phyloP scores from a whole-genome alignment of 805 yeast species.

The Starmerella scarabaei region DNA sequence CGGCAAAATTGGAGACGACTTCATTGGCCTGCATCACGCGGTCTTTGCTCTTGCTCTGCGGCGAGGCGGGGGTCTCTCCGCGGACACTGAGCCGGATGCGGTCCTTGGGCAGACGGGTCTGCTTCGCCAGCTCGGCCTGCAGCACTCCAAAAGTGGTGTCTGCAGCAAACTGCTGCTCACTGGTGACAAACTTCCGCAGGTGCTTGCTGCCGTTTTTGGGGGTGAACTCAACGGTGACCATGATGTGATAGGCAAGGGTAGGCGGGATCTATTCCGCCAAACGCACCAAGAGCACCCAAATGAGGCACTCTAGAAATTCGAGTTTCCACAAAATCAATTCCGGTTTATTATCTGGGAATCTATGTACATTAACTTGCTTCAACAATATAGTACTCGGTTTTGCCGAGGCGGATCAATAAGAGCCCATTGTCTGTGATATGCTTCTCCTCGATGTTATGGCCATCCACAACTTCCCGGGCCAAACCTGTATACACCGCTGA shows the following conservation, averaged over 20 bases:
- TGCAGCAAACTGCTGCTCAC: conserved; percentile 5
- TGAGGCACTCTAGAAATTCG: no score
- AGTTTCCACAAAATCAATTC: neutral
- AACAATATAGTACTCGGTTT: conserved; percentile 32
- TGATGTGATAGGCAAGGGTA: conserved; percentile 8
- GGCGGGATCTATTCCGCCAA: no score
- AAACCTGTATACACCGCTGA: conserved; percentile 71
- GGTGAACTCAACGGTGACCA: conserved; percentile 7
- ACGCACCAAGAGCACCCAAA: no score
- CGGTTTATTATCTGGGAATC: neutral
- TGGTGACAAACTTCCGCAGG: conserved; percentile 7
- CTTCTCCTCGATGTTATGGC: conserved; percentile 37
- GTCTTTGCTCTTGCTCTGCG: conserved; percentile 25
- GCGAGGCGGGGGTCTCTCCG: conserved; percentile 8
- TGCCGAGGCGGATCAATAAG: conserved; percentile 62
- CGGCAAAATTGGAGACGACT: conserved; percentile 37
- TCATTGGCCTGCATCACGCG: conserved; percentile 35
- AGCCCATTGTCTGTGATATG: conserved; percentile 41
- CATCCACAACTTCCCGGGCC: conserved; percentile 37
- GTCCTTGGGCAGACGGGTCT: conserved; percentile 34
- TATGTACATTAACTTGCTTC: conserved; percentile 15
- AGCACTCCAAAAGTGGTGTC: conserved; percentile 6
- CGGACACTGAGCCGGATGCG: conserved; percentile 44
- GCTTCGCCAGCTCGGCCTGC: conserved; percentile 4
- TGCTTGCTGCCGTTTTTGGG: conserved; percentile 12